Evolutionary conservation across 148 eudicot genomes (phyloP).

Genomic region (Camellia sinensis): DNA sequence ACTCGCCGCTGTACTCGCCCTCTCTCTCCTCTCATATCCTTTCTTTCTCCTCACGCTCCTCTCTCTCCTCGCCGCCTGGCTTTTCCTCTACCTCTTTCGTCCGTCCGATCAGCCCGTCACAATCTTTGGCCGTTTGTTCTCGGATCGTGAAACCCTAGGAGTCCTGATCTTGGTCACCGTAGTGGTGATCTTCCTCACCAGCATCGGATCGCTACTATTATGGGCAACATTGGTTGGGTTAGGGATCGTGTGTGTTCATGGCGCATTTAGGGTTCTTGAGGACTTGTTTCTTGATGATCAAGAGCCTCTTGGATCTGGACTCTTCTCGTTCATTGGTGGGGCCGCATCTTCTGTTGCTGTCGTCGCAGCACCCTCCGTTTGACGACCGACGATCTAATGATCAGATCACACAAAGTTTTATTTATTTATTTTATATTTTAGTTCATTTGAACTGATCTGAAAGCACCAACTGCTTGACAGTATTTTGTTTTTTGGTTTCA

Average conservation of each 20-base stretch:
- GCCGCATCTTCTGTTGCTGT: slow-evolving; percentile 11
- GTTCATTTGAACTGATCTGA: background rate
- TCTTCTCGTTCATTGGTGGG: slow-evolving; percentile 38
- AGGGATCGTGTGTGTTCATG: slow-evolving; percentile 44
- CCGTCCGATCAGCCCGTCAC: slow-evolving; percentile 49
- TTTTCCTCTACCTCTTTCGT: too few species aligned
- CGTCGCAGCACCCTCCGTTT: too few species aligned
- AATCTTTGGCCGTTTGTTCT: slow-evolving; percentile 38
- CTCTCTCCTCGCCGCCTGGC: too few species aligned
- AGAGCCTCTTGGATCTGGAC: slow-evolving; percentile 32
- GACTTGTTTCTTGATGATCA: slow-evolving; percentile 52
- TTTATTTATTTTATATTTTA: too few species aligned
- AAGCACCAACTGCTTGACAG: background rate
- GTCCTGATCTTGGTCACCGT: slow-evolving; percentile 33
- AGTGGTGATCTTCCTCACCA: slow-evolving; percentile 47
- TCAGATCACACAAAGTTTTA: too few species aligned
- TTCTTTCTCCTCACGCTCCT: too few species aligned
- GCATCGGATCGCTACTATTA: slow-evolving; percentile 54
- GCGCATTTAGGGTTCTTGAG: slow-evolving; percentile 53
- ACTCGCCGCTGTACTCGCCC: slow-evolving; percentile 37
- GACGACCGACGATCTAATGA: too few species aligned
- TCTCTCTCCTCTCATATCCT: slow-evolving; percentile 61
- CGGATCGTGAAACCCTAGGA: slow-evolving; percentile 49
- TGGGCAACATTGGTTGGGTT: slow-evolving; percentile 36
- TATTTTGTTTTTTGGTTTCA: background rate